Conservation (phyloP, 169 alveolate genomes). For the Plasmodium gonderi region DNA sequence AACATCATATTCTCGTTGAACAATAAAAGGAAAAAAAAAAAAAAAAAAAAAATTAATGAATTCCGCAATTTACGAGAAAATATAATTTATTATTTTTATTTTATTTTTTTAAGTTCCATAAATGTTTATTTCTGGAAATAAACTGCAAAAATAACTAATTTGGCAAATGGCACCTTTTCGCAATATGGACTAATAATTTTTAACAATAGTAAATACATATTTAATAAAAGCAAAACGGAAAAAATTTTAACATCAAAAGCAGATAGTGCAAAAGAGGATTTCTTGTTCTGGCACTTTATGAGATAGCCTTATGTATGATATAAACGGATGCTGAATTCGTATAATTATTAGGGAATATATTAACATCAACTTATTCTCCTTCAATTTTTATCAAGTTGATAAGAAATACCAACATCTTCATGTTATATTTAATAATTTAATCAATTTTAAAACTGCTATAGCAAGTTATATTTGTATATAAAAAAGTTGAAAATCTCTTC, state of each 20-base stretch:
- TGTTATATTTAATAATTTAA: background rate
- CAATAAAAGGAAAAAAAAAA: too few species aligned
- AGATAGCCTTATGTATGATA: background rate
- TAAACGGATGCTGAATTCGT: background rate
- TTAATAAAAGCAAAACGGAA: background rate
- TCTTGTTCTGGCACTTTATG: background rate
- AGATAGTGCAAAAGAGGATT: too few species aligned
- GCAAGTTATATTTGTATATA: background rate
- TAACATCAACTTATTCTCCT: background rate
- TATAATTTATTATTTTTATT: too few species aligned
- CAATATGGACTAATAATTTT: background rate
- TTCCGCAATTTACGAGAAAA: too few species aligned
- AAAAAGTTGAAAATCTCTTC: background rate
- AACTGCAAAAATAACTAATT: background rate
- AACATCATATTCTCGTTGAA: too few species aligned
- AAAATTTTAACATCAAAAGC: background rate
- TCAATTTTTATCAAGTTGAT: background rate
- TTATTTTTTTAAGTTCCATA: too few species aligned
- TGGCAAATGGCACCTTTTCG: background rate
- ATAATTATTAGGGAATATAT: background rate
- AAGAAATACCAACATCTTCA: background rate
- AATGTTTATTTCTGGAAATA: too few species aligned
- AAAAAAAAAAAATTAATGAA: too few species aligned
- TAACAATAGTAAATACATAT: background rate
- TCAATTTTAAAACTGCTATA: background rate